Conservation (phyloP, 2,329 filamentous ascomycete genomes). For the Pseudogymnoascus sp. region DNA sequence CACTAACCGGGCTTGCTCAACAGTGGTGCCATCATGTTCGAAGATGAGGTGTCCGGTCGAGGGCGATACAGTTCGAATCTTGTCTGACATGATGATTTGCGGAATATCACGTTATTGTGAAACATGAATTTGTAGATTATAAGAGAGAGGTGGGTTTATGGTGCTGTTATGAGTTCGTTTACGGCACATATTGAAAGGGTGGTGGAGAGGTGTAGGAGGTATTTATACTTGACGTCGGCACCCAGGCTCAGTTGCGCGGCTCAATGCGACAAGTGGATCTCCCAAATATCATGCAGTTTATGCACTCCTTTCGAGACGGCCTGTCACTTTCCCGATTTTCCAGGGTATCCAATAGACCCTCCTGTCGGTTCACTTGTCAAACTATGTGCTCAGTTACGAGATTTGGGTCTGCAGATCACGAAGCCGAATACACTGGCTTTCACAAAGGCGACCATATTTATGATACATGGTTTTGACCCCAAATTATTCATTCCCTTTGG, state of each 20-base stretch:
- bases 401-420: neutral
- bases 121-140: neutral
- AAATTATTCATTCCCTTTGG: neutral
- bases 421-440: neutral
- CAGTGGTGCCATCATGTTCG: conserved; percentile 65
- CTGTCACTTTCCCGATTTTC: neutral
- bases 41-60: conserved; percentile 78
- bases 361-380: neutral
- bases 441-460: neutral
- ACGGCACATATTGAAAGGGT: neutral
- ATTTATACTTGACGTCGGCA: neutral
- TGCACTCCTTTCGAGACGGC: neutral
- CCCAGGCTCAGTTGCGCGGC: neutral
- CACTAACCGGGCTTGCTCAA: conserved; percentile 61
- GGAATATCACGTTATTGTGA: neutral
- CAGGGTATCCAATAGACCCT: neutral
- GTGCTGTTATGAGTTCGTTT: neutral
- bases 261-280: neutral
- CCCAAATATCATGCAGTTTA: neutral
- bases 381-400: neutral
- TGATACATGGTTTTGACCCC: neutral
- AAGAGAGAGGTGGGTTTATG: neutral
- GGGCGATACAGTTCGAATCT: conserved; percentile 66
- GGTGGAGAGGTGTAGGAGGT: neutral
- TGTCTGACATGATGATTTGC: neutral